These are phyloP conservation scores for Erodium texanum DNA, from an alignment of 441 rosid genomes.

Conservation along the genomic window DNA sequence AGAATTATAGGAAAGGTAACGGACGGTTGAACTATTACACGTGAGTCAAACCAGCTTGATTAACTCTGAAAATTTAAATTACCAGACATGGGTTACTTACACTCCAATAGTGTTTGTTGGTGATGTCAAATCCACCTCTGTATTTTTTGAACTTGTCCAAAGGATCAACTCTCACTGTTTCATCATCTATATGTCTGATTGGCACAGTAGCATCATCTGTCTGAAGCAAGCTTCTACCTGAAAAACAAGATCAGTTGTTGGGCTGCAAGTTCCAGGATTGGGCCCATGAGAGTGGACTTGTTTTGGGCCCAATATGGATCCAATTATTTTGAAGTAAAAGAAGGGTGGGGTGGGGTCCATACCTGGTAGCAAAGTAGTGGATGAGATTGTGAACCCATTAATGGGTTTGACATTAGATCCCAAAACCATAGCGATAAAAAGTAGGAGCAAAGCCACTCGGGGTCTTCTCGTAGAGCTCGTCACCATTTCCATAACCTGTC, in stretches of 20 bases:
- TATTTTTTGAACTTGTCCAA: conserved; percentile 40
- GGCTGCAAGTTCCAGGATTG: too few species aligned
- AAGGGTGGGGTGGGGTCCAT: too few species aligned
- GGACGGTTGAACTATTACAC: too few species aligned
- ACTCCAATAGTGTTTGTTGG: conserved; percentile 65
- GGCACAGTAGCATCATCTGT: conserved; percentile 19
- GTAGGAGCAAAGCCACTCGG: background rate
- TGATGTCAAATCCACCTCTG: conserved; percentile 64
- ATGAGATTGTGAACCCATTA: background rate
- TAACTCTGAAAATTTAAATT: too few species aligned
- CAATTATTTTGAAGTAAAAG: too few species aligned
- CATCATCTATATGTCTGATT: conserved; percentile 25
- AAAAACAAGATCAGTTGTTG: background rate
- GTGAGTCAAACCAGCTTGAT: too few species aligned
- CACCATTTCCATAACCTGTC: background rate
- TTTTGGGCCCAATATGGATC: too few species aligned
- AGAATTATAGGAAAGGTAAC: too few species aligned
- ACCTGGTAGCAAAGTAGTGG: background rate
- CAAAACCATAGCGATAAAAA: background rate
- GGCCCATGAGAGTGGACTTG: too few species aligned
- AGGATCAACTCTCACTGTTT: conserved; percentile 56
- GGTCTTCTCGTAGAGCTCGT: background rate
- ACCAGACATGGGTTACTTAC: conserved; percentile 23
- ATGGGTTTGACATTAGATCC: background rate
- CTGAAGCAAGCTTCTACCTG: conserved; percentile 18